Conservation (phyloP, 768 basidiomycete genomes). For the Pleurotus tuoliensis region DNA sequence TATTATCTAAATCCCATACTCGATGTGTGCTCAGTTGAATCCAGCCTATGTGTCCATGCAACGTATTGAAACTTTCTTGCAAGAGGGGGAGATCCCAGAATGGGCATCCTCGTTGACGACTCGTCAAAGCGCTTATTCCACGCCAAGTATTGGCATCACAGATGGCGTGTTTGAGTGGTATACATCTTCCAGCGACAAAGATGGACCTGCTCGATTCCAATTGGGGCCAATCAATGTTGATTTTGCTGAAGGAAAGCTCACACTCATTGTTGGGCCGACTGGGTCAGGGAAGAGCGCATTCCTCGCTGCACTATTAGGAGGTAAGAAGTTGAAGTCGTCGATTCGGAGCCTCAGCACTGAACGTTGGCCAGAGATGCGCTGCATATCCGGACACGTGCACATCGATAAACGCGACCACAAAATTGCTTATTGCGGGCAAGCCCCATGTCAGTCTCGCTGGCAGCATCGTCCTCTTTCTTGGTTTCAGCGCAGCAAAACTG, state of each 20-base stretch:
- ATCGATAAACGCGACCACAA: conserved; percentile 54
- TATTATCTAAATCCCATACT: background rate
- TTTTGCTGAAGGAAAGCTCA: conserved; percentile 57
- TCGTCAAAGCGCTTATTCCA: conserved; percentile 7
- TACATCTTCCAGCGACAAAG: conserved; percentile 21
- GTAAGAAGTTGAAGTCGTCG: conserved; percentile 27
- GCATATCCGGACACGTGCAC: conserved; percentile 46
- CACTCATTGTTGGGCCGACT: conserved; percentile 61
- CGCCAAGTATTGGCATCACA: conserved; percentile 45
- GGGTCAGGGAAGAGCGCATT: conserved; percentile 70
- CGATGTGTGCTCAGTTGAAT: conserved; percentile 9
- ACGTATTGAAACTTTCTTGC: conserved; percentile 70
- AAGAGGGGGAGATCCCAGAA: conserved; percentile 71
- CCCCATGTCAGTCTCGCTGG: conserved; percentile 48
- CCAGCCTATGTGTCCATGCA: conserved; percentile 76
- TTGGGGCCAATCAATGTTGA: conserved; percentile 53
- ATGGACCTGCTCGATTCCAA: conserved; percentile 38
- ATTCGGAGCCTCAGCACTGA: background rate
- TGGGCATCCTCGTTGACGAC: conserved; percentile 70
- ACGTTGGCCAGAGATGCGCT: conserved; percentile 49
- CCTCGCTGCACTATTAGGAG: conserved; percentile 62
- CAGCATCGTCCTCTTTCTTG: background rate
- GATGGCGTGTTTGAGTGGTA: conserved; percentile 60
- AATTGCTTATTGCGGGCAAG: conserved; percentile 69
- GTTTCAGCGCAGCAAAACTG: conserved; percentile 17